Percentiles rank a stretch among this genome's conserved stretches.
These are phyloP conservation scores for Ochetophila trinervis DNA, from an alignment of 306 rosid species.

Conservation along the genomic window DNA sequence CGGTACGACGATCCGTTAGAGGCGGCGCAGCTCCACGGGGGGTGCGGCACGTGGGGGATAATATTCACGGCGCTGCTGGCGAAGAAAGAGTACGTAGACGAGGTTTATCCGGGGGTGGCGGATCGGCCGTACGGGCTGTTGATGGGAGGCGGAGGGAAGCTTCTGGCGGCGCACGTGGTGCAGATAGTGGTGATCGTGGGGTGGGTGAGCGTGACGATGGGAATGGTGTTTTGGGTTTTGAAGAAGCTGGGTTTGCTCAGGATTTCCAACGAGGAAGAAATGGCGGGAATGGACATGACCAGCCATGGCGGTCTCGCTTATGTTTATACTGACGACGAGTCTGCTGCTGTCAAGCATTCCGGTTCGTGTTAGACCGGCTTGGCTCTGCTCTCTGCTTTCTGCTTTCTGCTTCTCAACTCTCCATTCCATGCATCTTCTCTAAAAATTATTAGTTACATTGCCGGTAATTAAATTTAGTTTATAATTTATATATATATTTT, in stretches of 20 bases:
- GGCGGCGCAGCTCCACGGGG: slow-evolving; percentile 62
- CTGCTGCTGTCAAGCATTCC: no score
- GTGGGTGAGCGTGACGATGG: slow-evolving; percentile 62
- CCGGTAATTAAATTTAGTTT: no score
- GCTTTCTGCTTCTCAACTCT: no score
- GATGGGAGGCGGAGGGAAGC: slow-evolving; percentile 48
- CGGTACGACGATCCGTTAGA: slow-evolving; percentile 58
- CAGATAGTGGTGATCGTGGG: slow-evolving; percentile 33
- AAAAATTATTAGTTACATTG: no score
- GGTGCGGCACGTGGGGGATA: slow-evolving; percentile 62
- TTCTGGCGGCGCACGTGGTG: slow-evolving; percentile 49
- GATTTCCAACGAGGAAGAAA: slow-evolving; percentile 43
- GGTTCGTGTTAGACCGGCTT: no score
- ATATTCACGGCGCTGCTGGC: slow-evolving; percentile 53
- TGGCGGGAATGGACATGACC: slow-evolving; percentile 57
- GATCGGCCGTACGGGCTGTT: slow-evolving; percentile 48
- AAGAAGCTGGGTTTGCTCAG: slow-evolving; percentile 42
- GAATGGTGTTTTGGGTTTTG: slow-evolving; percentile 39
- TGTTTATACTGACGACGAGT: slow-evolving; percentile 27
- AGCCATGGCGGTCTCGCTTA: slow-evolving; percentile 60
- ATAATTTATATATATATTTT: no score
- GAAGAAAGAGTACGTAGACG: slow-evolving; percentile 38
- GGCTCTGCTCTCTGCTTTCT: no score
- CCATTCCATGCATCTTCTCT: no score
- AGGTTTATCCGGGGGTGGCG: slow-evolving; percentile 38